Conservation (phyloP, 371 early-diverging fungal species). For the Lichtheimia hyalospora region DNA sequence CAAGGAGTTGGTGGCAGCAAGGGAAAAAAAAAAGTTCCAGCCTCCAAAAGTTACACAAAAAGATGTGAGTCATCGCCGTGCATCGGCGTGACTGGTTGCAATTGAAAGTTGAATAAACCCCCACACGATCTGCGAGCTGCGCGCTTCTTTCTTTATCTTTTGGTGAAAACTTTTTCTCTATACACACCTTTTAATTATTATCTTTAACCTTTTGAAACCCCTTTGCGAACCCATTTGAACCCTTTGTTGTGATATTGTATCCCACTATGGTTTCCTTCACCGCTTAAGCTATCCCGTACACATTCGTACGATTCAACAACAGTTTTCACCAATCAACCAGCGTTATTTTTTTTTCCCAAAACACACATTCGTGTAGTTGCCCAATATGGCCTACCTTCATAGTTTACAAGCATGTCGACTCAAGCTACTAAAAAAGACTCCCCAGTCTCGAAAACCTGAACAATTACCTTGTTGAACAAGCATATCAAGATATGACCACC, state of each 20-base stretch:
- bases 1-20: no score
- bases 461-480: slow-evolving; percentile 17
- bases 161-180: background rate
- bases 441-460: slow-evolving; percentile 20
- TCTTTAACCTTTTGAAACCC: background rate
- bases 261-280: slow-evolving; percentile 22
- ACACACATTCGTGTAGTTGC: slow-evolving; percentile 12
- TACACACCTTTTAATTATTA: slow-evolving; percentile 1
- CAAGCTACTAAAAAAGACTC: slow-evolving; percentile 19
- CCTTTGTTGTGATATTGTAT: slow-evolving; percentile 7
- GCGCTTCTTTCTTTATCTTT: background rate
- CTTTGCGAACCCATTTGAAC: background rate
- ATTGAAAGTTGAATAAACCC: no score
- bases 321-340: slow-evolving; percentile 7
- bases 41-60: no score
- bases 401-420: slow-evolving; percentile 17
- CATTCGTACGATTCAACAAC: slow-evolving; percentile 7
- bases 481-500: slow-evolving; percentile 1
- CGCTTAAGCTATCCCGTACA: slow-evolving; percentile 24
- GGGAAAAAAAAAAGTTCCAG: no score
- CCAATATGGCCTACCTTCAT: slow-evolving; percentile 21
- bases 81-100: no score
- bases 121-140: no score
- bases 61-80: no score
- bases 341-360: slow-evolving; percentile 4